phyloP scores from a whole-genome alignment of 2,329 filamentous ascomycete species.

The Domatiomyces globalis region DNA sequence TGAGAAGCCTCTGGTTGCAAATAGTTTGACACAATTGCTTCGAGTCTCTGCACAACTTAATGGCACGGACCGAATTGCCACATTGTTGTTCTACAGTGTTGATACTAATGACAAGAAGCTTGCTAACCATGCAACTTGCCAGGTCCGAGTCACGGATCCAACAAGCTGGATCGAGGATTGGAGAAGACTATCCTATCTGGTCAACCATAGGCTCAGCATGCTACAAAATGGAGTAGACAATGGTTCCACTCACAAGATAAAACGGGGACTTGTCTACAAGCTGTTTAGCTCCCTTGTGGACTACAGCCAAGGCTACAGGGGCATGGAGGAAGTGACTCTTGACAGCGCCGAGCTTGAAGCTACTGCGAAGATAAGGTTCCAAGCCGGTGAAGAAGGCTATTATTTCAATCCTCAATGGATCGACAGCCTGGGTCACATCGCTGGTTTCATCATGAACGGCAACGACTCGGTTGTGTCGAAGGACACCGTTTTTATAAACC shows the following conservation, averaged over 20 bases:
- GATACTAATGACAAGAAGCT: conserved; percentile 38
- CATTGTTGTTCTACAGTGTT: conserved; percentile 2
- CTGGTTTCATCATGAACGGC: conserved; percentile 27
- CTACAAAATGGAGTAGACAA: conserved; percentile 1
- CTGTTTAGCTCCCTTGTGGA: conserved; percentile 22
- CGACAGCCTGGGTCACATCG: conserved; percentile 24
- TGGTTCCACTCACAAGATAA: conserved; percentile 7
- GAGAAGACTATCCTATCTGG: conserved; percentile 15
- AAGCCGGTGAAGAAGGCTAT: conserved; percentile 14
- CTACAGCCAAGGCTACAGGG: conserved; percentile 21
- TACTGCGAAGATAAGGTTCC: conserved; percentile 18
- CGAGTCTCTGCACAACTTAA: conserved; percentile 27
- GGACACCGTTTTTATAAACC: conserved; percentile 23
- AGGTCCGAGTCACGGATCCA: conserved; percentile 26
- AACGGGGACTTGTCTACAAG: conserved; percentile 21
- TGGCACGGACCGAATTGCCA: not conserved
- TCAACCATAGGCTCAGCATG: conserved; percentile 15
- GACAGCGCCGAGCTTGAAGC: conserved; percentile 22
- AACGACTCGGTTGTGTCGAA: conserved; percentile 15
- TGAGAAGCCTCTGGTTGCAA: conserved; percentile 45
- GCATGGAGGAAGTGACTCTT: conserved; percentile 23
- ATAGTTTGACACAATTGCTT: conserved; percentile 16
- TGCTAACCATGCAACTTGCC: conserved; percentile 48
- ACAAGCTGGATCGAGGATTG: conserved; percentile 8
- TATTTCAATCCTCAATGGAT: conserved; percentile 23